Conservation (phyloP, 148 eudicot species). For the Vaccinium vitisidaea region DNA sequence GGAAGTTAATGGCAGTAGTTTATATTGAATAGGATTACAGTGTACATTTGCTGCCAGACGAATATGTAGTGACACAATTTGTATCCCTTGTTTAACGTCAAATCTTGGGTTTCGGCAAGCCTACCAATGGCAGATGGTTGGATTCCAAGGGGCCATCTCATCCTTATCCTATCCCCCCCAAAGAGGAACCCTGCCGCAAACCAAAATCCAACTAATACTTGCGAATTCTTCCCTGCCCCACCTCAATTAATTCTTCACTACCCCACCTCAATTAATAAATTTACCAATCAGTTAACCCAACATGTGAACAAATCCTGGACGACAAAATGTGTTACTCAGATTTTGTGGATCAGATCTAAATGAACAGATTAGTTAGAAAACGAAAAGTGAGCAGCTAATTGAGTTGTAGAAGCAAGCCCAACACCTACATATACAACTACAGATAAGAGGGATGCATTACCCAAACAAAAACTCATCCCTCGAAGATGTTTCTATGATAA, state of each 20-base stretch:
- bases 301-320: neutral
- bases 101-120: conserved; percentile 1
- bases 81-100: neutral
- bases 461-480: neutral
- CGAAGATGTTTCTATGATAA: neutral
- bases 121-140: neutral
- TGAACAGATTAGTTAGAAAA: neutral
- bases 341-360: neutral
- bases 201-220: neutral
- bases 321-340: neutral
- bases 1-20: neutral
- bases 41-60: neutral
- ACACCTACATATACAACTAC: neutral
- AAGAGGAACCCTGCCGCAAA: neutral
- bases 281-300: neutral
- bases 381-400: neutral
- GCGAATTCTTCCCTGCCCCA: neutral
- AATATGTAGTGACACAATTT: neutral
- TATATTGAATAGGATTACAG: neutral
- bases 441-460: neutral
- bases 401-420: neutral
- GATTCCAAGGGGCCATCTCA: neutral
- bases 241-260: neutral
- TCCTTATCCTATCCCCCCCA: neutral
- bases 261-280: neutral